Evolutionary conservation across 768 basidiomycete species (phyloP), one percentile per base, ranked within the genome.

Genomic region (Boletus rubroflammeus): DNA sequence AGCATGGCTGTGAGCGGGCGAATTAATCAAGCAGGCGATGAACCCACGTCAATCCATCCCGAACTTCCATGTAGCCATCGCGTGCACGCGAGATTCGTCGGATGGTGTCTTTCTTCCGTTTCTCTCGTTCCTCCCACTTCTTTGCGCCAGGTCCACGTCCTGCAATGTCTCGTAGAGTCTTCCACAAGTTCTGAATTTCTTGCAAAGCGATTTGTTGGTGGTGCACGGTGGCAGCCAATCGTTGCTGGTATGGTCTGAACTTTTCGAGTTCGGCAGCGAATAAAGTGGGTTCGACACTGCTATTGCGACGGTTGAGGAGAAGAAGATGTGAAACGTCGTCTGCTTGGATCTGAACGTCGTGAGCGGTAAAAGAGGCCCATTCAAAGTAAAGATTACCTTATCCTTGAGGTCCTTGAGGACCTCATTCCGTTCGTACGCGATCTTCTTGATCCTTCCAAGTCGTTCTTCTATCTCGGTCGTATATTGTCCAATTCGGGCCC

Each of bases 271-370:
- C 94, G 9, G 87, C 81, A 0, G 93, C 90, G 61, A 98, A 99
- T 17, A 99, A 76, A 0, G 91, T 81, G 0, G 90, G 88, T 60
- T 98, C 93, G 10, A 89, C 88, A 23, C 82, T 81, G 14, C 82
- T 78, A 59, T 93, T 89, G 25, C 93, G 87, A 31, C 93, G 84
- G 67, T 96, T 96, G 46, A 98, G 81, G 5, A 99, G 80, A 0
- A 98, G 81, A 1, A 97, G 78, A 66, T 96, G 93, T 0, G 96
- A 99, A 26, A 98, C 96, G 60, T 99, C 97, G 72, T 99, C 97
- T 26, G 80, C 77, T 83, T 98, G 97, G 44, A 97, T 81, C 94
- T 98, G 60, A 36, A 32, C n/a, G 25, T 23, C 32, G 31, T 55
- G 40, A 50, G 50, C n/a, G 3, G n/a, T 3, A 44, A 21, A 19